Evolutionary conservation across 75 land plant species (phyloP).

Genomic region (Cupressus sempervirens): DNA sequence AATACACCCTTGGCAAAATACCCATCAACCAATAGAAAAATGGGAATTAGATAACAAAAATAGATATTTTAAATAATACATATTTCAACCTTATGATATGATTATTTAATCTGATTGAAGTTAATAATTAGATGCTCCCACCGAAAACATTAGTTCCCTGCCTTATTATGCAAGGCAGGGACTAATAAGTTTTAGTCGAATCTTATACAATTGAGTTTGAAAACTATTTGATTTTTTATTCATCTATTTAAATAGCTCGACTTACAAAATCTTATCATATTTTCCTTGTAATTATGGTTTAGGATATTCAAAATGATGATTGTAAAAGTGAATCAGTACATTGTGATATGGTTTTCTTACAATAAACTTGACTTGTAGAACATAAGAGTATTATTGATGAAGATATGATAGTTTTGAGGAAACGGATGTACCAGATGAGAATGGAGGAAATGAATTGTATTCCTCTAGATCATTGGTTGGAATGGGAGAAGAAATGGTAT

Average conservation of each 20-base stretch:
- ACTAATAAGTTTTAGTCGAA: too few species aligned
- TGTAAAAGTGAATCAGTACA: neutral
- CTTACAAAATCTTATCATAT: neutral
- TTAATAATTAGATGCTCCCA: too few species aligned
- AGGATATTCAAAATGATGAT: neutral
- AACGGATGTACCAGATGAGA: conserved; percentile 33
- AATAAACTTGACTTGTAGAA: neutral
- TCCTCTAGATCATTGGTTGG: conserved; percentile 40
- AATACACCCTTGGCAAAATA: too few species aligned
- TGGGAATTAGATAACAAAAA: too few species aligned
- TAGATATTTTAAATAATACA: too few species aligned
- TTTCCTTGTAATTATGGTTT: neutral
- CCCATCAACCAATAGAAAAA: too few species aligned
- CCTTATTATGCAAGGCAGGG: too few species aligned
- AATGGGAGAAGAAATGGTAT: conserved; percentile 43
- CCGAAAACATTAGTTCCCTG: too few species aligned
- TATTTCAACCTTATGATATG: too few species aligned
- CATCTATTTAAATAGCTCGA: neutral
- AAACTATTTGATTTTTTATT: neutral
- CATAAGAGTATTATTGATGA: conserved; percentile 18
- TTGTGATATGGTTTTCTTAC: neutral
- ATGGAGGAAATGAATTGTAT: conserved; percentile 23
- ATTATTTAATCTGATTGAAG: too few species aligned
- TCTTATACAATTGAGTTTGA: too few species aligned
- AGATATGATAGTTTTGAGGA: conserved; percentile 32